Base-by-base conservation (phyloP, 2,329 filamentous ascomycete genomes). In the Penicillium thymicola region DNA sequence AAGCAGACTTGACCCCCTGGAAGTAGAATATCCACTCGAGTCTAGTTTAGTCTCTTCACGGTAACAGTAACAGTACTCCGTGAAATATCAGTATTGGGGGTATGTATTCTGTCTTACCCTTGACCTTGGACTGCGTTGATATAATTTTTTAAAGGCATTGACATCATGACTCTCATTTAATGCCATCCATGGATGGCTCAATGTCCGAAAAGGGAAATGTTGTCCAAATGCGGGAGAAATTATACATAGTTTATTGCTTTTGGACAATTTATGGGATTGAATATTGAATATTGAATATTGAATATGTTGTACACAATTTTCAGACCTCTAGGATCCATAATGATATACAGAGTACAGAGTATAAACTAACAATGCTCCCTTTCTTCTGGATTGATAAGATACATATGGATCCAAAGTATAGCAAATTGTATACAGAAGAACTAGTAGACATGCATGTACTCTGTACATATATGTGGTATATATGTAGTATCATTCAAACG, bases 11-110 rank as follows among this genome's bases (percentile, higher is more conserved):
- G 28, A 51, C 64, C 64, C 64, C 64, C 63, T 65, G 63, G 63
- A 64, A 63, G 61, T 62, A 57, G 56, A 64, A 57, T 62, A 59
- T 60, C 64, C 64, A 66, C 64, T 64, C 28, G 54, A 65, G 58
- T 60, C 57, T 55, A 63, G 59, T 54, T 51, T 54, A 54, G 51
- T 59, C 50, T 54, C 58, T 61, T 58, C 63, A 61, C 61, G 58
- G 62, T 46, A 65, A 63, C 28, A 43, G 25, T 63, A 65, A 63
- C 30, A 44, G 27, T 55, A 54, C 23, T 50, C 34, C 34, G 13
- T 18, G 14, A 51, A 43, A 25, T 34, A 42, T 43, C 28, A 34
- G n/a, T 34, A 54, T 27, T 21, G 27, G 23, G 14, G n/a, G 40
- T 21, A 46, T 46, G 21, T 28, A 44, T 21, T 51, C 38, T 46